A percentile compares a stretch with the other conserved stretches of the same genome.
Conservation (phyloP, 139 green algal species). For the Chlamydomonas schloesseri region DNA sequence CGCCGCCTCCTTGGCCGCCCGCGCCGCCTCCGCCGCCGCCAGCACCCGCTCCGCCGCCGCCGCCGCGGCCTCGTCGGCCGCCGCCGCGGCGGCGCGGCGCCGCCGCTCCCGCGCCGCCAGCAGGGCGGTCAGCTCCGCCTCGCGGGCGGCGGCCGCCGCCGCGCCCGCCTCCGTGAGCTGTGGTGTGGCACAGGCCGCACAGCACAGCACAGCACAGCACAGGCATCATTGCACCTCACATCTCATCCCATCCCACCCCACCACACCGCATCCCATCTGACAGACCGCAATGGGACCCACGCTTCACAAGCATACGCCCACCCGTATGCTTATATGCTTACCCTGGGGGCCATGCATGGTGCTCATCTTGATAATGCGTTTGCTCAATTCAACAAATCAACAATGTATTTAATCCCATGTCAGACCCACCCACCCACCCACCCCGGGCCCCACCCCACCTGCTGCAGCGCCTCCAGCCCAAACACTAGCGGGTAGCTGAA, state of each 20-base stretch:
- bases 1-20: constrained; percentile 4
- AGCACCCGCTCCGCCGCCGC: background rate
- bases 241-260: no score
- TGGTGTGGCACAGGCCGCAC: no score
- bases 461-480: constrained; percentile 23
- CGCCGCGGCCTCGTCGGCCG: constrained; percentile 1
- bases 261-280: background rate
- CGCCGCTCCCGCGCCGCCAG: constrained; percentile 2
- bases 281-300: no score
- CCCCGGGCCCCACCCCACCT: background rate
- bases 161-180: constrained; percentile 22
- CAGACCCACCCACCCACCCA: background rate
- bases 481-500: constrained; percentile 35
- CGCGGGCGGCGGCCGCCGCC: background rate
- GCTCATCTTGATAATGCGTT: no score
- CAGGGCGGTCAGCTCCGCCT: constrained; percentile 23
- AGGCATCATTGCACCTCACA: no score
- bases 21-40: constrained; percentile 13
- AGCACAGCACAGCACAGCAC: no score
- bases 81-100: constrained; percentile 3
- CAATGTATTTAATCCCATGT: no score
- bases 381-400: no score
- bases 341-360: no score
- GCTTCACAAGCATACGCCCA: no score
- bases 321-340: no score